Evolutionary conservation across 2,329 filamentous ascomycete species (phyloP).

Genomic region (Colletotrichum sp.): DNA sequence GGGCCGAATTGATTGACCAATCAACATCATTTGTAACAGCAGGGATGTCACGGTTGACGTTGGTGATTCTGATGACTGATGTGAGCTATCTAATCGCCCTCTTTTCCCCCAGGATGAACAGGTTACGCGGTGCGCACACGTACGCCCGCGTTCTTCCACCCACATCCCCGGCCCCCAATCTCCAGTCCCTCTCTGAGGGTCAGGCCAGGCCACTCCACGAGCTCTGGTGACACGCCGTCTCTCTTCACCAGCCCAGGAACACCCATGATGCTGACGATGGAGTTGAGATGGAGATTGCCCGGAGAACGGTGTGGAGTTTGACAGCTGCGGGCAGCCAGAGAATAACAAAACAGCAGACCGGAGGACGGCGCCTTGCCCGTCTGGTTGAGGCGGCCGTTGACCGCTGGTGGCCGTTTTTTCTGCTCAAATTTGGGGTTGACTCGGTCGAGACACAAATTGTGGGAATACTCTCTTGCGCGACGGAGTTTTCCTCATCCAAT

Average conservation of each 20-base stretch:
- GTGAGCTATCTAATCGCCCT: background rate
- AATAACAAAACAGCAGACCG: background rate
- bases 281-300: conserved; percentile 13
- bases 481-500: background rate
- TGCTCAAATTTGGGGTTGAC: background rate
- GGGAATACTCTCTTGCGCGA: background rate
- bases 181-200: background rate
- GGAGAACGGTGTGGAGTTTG: background rate
- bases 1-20: background rate
- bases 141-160: background rate
- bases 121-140: background rate
- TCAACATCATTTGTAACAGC: background rate
- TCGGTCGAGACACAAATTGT: background rate
- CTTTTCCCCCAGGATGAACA: background rate
- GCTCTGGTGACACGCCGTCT: background rate
- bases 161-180: background rate
- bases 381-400: background rate
- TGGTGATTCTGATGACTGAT: background rate
- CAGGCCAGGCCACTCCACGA: background rate
- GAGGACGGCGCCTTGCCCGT: background rate
- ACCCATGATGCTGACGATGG: background rate
- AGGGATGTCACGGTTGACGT: background rate
- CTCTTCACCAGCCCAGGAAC: background rate
- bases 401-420: background rate
- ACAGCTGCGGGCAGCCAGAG: background rate